Percentiles rank a stretch among this genome's conserved stretches.
These are phyloP conservation scores for Nakaseomyces nivariensis DNA, from an alignment of 1,139 yeast species.

Conservation along the genomic window DNA sequence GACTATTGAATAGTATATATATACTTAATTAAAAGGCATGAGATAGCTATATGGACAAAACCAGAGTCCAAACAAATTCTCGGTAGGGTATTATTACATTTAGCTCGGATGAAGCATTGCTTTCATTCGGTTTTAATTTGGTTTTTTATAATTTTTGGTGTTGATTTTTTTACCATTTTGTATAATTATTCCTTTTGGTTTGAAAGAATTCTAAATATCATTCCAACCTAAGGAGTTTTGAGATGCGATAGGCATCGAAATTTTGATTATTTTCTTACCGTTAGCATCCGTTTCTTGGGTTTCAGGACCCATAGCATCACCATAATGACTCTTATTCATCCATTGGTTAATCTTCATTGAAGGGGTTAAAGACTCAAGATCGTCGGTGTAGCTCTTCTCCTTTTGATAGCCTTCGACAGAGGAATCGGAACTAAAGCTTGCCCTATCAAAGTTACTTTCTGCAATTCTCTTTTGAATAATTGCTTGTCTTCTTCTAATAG, in stretches of 20 bases:
- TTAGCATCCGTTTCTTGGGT: constrained; percentile 9
- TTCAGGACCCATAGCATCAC: constrained; percentile 11
- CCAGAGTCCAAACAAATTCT: neutral
- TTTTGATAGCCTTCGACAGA: constrained; percentile 17
- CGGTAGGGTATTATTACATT: neutral
- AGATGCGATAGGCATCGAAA: constrained; percentile 40
- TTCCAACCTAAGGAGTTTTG: constrained; percentile 43
- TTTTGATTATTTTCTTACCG: constrained; percentile 20
- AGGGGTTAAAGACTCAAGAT: constrained; percentile 17
- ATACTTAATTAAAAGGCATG: neutral
- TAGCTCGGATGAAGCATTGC: too few species aligned
- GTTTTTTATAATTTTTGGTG: too few species aligned
- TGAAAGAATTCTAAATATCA: constrained; percentile 14
- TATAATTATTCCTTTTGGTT: too few species aligned
- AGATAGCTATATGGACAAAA: too few species aligned
- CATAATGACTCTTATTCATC: constrained; percentile 23
- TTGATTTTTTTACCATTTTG: too few species aligned
- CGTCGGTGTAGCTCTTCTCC: constrained; percentile 10
- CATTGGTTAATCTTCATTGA: constrained; percentile 23
- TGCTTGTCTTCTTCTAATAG: neutral
- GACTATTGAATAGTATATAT: neutral
- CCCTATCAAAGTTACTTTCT: constrained; percentile 12
- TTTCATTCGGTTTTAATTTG: neutral
- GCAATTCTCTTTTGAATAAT: constrained; percentile 8
- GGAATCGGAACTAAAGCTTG: constrained; percentile 25